A percentile compares a stretch with the other conserved stretches of the same genome.
Evolutionary conservation across 2,329 filamentous ascomycete genomes (phyloP).

Genomic region (Fusarium sp.): DNA sequence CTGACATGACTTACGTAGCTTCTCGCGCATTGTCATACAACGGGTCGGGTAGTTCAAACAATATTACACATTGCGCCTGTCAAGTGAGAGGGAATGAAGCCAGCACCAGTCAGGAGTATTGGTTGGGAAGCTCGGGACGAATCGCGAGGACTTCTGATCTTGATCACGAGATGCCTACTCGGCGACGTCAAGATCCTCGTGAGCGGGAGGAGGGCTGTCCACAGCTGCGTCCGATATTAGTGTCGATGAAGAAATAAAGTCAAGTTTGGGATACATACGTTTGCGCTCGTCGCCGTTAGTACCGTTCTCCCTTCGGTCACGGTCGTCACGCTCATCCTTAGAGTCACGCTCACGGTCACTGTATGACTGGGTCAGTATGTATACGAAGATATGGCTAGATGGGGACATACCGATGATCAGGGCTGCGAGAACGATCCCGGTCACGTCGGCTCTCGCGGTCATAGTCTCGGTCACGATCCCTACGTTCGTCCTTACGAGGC

Average conservation of each 20-base stretch:
- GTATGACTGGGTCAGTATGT: slow-evolving; percentile 26
- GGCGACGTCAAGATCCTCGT: slow-evolving; percentile 96
- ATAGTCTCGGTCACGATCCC: slow-evolving; percentile 83
- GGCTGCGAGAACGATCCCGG: slow-evolving; percentile 81
- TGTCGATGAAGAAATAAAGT: slow-evolving; percentile 1
- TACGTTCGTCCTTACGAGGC: slow-evolving; percentile 88
- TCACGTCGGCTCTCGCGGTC: slow-evolving; percentile 82
- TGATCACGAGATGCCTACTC: slow-evolving; percentile 65
- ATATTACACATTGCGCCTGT: slow-evolving; percentile 44
- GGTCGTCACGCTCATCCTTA: slow-evolving; percentile 78
- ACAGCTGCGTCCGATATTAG: slow-evolving; percentile 61
- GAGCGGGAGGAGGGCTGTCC: slow-evolving; percentile 84
- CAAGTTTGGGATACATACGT: slow-evolving; percentile 66
- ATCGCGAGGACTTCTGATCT: slow-evolving; percentile 22
- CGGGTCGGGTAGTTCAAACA: slow-evolving; percentile 41
- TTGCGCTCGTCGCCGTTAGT: slow-evolving; percentile 92
- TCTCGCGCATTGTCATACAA: slow-evolving; percentile 45
- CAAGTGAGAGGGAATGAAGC: slow-evolving; percentile 43
- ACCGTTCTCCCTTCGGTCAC: slow-evolving; percentile 80
- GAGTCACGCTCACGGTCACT: slow-evolving; percentile 69
- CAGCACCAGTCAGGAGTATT: slow-evolving; percentile 44
- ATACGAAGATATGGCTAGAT: background rate
- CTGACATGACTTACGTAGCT: slow-evolving; percentile 32
- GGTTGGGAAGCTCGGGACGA: slow-evolving; percentile 31
- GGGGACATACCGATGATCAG: slow-evolving; percentile 68